phyloP scores from a whole-genome alignment of 2,329 filamentous ascomycete genomes.

The Boeremia lycopersici region DNA sequence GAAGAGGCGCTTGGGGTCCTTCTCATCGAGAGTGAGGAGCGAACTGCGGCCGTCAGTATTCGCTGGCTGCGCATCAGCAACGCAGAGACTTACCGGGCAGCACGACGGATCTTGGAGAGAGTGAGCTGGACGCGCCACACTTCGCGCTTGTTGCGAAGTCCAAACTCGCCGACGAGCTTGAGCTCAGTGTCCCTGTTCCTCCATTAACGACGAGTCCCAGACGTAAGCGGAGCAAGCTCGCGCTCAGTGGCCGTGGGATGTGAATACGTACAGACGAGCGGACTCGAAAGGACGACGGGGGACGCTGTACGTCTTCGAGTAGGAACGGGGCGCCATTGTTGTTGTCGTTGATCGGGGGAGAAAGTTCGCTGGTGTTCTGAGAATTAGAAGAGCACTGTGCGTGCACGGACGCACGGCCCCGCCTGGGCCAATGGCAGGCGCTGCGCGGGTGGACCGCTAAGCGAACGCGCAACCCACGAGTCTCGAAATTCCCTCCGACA shows the following conservation, averaged over 20 bases:
- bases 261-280: slow-evolving; percentile 94
- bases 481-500: slow-evolving; percentile 12
- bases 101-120: slow-evolving; percentile 99
- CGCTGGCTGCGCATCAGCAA: slow-evolving; percentile 18
- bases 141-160: slow-evolving; percentile 99
- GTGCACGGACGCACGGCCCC: slow-evolving; percentile 3
- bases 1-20: slow-evolving; percentile 99
- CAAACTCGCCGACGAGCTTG: slow-evolving; percentile 99
- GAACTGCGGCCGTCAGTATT: slow-evolving; percentile 67
- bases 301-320: slow-evolving; percentile 99
- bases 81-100: slow-evolving; percentile 79
- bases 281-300: slow-evolving; percentile 98
- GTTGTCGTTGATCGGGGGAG: slow-evolving; percentile 39
- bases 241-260: slow-evolving; percentile 87
- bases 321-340: slow-evolving; percentile 66
- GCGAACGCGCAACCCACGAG: slow-evolving; percentile 15
- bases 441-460: slow-evolving; percentile 15
- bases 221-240: slow-evolving; percentile 98
- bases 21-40: slow-evolving; percentile 99
- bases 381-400: slow-evolving; percentile 16
- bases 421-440: slow-evolving; percentile 10
- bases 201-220: slow-evolving; percentile 74
- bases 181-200: slow-evolving; percentile 91
- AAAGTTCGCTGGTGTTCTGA: slow-evolving; percentile 26
- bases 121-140: slow-evolving; percentile 99